Conservation (phyloP, 345 rosid species). For the Citrus australasica region DNA sequence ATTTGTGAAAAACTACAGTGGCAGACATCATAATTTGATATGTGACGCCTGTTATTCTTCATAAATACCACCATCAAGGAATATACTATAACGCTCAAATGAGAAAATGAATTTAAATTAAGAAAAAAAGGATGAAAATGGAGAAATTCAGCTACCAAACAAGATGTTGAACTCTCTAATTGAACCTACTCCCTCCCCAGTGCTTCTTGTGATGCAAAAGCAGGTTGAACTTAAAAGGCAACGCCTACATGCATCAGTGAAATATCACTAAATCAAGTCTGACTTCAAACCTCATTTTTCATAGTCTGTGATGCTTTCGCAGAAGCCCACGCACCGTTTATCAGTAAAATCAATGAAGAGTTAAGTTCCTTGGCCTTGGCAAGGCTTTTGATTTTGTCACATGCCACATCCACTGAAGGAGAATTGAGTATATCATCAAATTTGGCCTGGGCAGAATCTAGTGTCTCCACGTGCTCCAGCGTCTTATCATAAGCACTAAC, state of each 20-base stretch:
- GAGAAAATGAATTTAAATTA: background rate
- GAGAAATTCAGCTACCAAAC: background rate
- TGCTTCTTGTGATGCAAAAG: background rate
- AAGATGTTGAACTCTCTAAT: background rate
- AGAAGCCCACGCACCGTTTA: slow-evolving; percentile 82
- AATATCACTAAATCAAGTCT: background rate
- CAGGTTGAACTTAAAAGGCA: background rate
- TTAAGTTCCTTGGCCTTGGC: slow-evolving; percentile 88
- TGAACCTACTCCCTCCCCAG: background rate
- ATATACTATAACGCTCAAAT: background rate
- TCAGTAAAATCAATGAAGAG: slow-evolving; percentile 78
- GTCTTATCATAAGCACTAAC: slow-evolving; percentile 80
- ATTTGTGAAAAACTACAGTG: background rate
- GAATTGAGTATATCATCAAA: slow-evolving; percentile 85
- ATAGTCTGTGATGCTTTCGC: slow-evolving; percentile 81
- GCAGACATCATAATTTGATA: background rate
- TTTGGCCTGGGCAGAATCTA: slow-evolving; percentile 83
- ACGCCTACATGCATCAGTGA: background rate
- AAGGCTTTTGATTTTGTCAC: slow-evolving; percentile 81
- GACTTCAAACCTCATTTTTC: slow-evolving; percentile 61
- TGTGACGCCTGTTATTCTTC: background rate
- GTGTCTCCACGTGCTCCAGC: slow-evolving; percentile 60
- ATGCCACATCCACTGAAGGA: slow-evolving; percentile 66
- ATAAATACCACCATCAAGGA: background rate
- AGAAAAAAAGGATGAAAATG: background rate